Base-by-base conservation (phyloP, 2,329 filamentous ascomycete genomes). In the Beauveria australis region DNA sequence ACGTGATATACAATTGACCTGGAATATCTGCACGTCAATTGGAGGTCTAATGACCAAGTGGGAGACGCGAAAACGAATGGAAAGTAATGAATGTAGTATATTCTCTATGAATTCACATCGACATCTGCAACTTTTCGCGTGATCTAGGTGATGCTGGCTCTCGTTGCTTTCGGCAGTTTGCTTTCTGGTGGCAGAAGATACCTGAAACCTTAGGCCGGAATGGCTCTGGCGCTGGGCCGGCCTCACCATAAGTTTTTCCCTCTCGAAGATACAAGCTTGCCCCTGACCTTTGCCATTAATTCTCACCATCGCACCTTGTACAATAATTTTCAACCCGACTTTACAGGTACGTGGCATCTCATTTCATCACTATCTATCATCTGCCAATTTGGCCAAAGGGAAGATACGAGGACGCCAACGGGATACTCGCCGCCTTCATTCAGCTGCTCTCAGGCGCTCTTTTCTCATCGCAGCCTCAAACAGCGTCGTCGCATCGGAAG, bases 141-240 rank as follows among this genome's bases (percentile, higher is more conserved):
- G 16, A 40, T 41, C 5, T 9, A 8, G 19, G 6, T 8, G 7
- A 41, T 24, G 37, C 16, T 33, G 47, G 47, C 16, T 22, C 10
- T 43, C 12, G 24, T 59, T 51, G 56, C 47, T 43, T 51, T 52
- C 52, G 33, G 4, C 28, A 49, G 33, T 41, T 6, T 33, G 9
- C 4, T 9, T 48, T 57, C 28, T 37, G 54, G 44, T 24, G 41
- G 37, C 28, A 51, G 49, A 46, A 24, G 26, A 63, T 67, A 70
- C 71, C 70, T 73, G 68, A 73, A 66, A 71, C 67, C 69, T 73
- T 69, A 72, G 71, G 71, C 71, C 64, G 61, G 64, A 67, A 70
- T 30, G 14, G 61, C 60, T 51, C 48, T 37, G 43, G 43, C 51
- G 46, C 33, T 52, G 46, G 52, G 44, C 41, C 43, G 28, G 43